Percentiles rank a stretch among this genome's conserved stretches.
Conservation (phyloP, 1,284 basidiomycete species). For the Sanghuangporus baumii region DNA sequence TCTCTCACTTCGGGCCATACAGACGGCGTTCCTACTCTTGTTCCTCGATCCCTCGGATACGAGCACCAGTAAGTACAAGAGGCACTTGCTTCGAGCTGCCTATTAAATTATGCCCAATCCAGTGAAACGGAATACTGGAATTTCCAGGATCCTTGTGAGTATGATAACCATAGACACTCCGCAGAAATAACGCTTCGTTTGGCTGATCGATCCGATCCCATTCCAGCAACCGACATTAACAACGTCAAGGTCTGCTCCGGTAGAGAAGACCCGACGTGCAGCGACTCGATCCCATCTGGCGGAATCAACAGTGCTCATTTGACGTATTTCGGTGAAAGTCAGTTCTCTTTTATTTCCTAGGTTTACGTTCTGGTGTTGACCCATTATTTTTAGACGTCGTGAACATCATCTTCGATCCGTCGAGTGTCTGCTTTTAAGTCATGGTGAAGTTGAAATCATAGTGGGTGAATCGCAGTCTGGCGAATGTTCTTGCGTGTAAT, state of each 20-base stretch:
- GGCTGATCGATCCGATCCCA: neutral
- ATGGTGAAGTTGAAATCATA: too few species aligned
- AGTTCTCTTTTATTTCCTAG: neutral
- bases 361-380: neutral
- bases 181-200: neutral
- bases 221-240: neutral
- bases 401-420: neutral
- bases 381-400: neutral
- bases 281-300: slow-evolving; percentile 12
- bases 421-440: neutral
- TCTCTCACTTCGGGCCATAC: neutral
- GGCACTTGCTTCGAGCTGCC: neutral
- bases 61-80: slow-evolving; percentile 9
- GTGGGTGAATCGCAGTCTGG: too few species aligned
- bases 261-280: slow-evolving; percentile 17
- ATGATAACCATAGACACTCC: neutral
- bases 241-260: slow-evolving; percentile 8
- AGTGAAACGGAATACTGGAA: slow-evolving; percentile 14
- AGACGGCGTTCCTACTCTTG: slow-evolving; percentile 14
- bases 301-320: slow-evolving; percentile 14
- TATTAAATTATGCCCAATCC: neutral
- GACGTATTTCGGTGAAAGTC: slow-evolving; percentile 14
- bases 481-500: too few species aligned
- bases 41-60: slow-evolving; percentile 10
- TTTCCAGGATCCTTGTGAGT: slow-evolving; percentile 13